These are phyloP conservation scores for Rhizomucor miehei DNA, from an alignment of 371 early-diverging fungal species.

Conservation along the genomic window DNA sequence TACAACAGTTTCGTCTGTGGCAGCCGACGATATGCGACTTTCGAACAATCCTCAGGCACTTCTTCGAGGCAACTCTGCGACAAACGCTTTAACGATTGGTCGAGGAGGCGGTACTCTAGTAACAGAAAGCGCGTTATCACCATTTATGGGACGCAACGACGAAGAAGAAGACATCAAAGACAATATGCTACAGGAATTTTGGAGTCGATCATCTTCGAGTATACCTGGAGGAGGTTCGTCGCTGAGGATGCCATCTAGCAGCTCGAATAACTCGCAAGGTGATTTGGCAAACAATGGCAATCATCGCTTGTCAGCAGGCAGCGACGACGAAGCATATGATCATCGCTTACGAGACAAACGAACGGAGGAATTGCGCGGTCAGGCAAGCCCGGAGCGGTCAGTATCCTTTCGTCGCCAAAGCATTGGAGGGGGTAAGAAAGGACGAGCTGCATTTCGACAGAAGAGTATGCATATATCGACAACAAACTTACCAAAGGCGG, in stretches of 20 bases:
- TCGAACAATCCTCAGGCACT: slow-evolving; percentile 6
- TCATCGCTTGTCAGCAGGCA: slow-evolving; percentile 15
- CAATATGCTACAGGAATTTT: slow-evolving; percentile 12
- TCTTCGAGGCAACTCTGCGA: slow-evolving; percentile 11
- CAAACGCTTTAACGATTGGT: slow-evolving; percentile 13
- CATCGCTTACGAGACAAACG: slow-evolving; percentile 29
- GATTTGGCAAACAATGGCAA: background rate
- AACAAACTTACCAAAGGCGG: slow-evolving; percentile 21
- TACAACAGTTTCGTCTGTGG: slow-evolving; percentile 36
- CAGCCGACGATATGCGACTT: slow-evolving; percentile 21
- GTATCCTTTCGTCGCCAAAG: slow-evolving; percentile 18
- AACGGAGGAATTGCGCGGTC: slow-evolving; percentile 38
- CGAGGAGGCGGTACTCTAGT: slow-evolving; percentile 42
- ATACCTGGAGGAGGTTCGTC: slow-evolving; percentile 5
- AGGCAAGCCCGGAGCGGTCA: slow-evolving; percentile 10
- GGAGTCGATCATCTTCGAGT: slow-evolving; percentile 11
- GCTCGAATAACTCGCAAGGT: slow-evolving; percentile 8
- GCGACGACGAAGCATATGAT: slow-evolving; percentile 46
- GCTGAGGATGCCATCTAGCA: slow-evolving; percentile 10
- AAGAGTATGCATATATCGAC: slow-evolving; percentile 26
- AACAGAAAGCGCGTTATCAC: slow-evolving; percentile 49
- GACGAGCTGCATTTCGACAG: slow-evolving; percentile 2
- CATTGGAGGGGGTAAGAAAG: slow-evolving; percentile 9
- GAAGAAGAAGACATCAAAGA: slow-evolving; percentile 43
- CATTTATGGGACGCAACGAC: slow-evolving; percentile 57